These are phyloP conservation scores for Rosa multiflora DNA, from an alignment of 306 rosid genomes.

Conservation along the genomic window DNA sequence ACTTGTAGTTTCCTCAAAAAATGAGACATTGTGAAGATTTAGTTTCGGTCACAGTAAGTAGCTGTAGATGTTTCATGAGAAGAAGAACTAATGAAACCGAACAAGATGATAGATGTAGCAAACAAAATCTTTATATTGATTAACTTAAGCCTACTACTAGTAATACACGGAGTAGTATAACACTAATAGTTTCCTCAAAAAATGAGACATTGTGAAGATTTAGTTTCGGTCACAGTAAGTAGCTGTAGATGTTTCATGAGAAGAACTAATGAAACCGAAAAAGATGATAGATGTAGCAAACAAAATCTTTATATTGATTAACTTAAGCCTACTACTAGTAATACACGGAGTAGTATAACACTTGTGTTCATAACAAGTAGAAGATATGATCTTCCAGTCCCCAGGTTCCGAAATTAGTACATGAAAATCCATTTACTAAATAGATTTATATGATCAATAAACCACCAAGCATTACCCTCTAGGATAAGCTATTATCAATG, in stretches of 20 bases:
- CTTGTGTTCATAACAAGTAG: slow-evolving; percentile 54
- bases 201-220: background rate
- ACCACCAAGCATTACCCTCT: slow-evolving; percentile 40
- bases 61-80: background rate
- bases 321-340: slow-evolving; percentile 28
- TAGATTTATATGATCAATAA: slow-evolving; percentile 25
- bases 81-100: slow-evolving; percentile 11
- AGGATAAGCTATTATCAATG: slow-evolving; percentile 33
- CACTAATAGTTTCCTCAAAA: background rate
- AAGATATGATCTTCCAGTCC: slow-evolving; percentile 29
- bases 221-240: background rate
- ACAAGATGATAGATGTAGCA: slow-evolving; percentile 22
- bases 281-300: slow-evolving; percentile 25
- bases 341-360: slow-evolving; percentile 42
- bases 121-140: slow-evolving; percentile 43
- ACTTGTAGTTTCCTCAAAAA: background rate
- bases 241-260: background rate
- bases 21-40: slow-evolving; percentile 3
- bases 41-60: background rate
- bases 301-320: slow-evolving; percentile 38
- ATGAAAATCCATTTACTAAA: slow-evolving; percentile 42
- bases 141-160: slow-evolving; percentile 25
- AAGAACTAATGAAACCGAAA: slow-evolving; percentile 16
- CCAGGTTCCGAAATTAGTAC: slow-evolving; percentile 43
- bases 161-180: background rate